phyloP scores from a whole-genome alignment of 2,329 filamentous ascomycete species.

The Cryphonectria naterciae region DNA sequence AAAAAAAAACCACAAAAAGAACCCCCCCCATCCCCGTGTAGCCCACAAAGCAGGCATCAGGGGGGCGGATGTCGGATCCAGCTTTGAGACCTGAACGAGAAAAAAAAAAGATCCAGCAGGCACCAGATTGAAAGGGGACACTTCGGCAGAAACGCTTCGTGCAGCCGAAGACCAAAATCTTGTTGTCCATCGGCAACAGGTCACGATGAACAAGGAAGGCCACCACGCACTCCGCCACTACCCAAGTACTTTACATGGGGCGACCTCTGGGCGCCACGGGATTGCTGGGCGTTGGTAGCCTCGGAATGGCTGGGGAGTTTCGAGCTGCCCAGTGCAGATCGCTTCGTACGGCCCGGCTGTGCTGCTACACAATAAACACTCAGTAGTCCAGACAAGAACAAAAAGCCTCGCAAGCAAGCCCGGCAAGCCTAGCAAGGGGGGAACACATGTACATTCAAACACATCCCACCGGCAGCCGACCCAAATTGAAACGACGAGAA shows the following conservation, averaged over 20 bases:
- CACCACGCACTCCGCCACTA: not conserved
- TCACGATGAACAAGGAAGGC: not conserved
- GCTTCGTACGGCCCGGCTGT: constrained; percentile 13
- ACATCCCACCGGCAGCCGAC: not conserved
- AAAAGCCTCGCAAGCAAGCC: not conserved
- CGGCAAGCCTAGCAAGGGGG: not conserved
- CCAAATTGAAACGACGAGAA: constrained; percentile 3
- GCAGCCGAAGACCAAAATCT: not conserved
- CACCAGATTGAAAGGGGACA: not conserved
- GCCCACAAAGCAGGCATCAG: constrained; percentile 12
- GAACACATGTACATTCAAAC: not conserved
- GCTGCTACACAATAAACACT: constrained; percentile 1
- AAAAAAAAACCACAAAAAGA: not conserved
- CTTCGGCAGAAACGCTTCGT: not conserved
- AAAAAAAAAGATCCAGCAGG: not conserved
- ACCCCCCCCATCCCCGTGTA: not conserved
- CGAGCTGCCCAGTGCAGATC: constrained; percentile 9
- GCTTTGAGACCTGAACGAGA: not conserved
- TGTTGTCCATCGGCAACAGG: not conserved
- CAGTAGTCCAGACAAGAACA: not conserved
- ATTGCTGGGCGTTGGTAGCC: not conserved
- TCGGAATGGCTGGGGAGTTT: constrained; percentile 7
- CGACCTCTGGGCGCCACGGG: not conserved
- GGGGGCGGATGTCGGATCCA: constrained; percentile 2
- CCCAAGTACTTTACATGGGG: not conserved